These are phyloP conservation scores for Ophiostoma himal-ulmi DNA, from an alignment of 2,329 filamentous ascomycete genomes.

Conservation along the genomic window DNA sequence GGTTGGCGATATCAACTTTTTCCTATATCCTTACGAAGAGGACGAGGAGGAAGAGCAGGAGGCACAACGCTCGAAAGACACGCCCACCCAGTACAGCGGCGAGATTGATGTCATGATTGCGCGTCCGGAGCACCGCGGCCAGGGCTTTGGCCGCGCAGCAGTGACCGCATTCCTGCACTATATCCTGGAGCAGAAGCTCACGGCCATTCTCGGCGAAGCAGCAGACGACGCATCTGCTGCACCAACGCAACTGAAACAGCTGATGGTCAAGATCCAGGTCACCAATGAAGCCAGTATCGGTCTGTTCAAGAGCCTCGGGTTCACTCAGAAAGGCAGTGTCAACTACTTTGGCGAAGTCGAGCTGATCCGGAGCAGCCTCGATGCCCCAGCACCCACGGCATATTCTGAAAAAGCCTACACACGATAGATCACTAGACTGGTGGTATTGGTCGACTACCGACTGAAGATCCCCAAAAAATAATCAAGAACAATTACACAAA, in stretches of 20 bases:
- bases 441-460: background rate
- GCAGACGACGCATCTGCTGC: background rate
- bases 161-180: slow-evolving; percentile 66
- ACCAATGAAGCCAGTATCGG: slow-evolving; percentile 47
- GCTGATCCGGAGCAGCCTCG: slow-evolving; percentile 36
- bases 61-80: slow-evolving; percentile 41
- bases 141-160: slow-evolving; percentile 60
- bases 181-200: slow-evolving; percentile 46
- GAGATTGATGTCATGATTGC: slow-evolving; percentile 90
- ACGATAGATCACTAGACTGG: background rate
- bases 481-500: background rate
- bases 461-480: background rate
- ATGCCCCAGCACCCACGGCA: slow-evolving; percentile 14
- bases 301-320: slow-evolving; percentile 49
- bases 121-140: slow-evolving; percentile 46
- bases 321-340: slow-evolving; percentile 45
- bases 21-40: slow-evolving; percentile 58
- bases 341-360: slow-evolving; percentile 59
- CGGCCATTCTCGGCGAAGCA: slow-evolving; percentile 52
- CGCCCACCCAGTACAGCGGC: slow-evolving; percentile 42
- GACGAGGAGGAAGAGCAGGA: slow-evolving; percentile 42
- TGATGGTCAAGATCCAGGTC: slow-evolving; percentile 47
- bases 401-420: slow-evolving; percentile 24
- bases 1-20: slow-evolving; percentile 76
- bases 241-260: slow-evolving; percentile 27